phyloP scores from a whole-genome alignment of 1,284 basidiomycete species.

The Leccinum angustisporum region DNA sequence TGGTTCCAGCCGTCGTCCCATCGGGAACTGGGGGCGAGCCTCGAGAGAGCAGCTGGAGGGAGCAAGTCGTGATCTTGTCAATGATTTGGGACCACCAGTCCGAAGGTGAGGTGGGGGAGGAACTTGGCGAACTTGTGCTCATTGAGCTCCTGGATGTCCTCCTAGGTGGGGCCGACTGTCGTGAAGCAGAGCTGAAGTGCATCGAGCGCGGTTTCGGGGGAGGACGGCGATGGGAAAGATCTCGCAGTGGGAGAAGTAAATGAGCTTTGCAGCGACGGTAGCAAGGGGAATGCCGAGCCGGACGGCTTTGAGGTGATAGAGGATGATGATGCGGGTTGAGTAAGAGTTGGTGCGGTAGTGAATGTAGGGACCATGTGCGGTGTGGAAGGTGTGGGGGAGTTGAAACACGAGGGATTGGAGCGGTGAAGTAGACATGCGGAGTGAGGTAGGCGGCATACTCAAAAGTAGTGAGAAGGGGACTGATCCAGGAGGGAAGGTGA shows the following conservation, averaged over 20 bases:
- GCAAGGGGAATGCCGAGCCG: constrained; percentile 48
- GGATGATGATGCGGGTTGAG: constrained; percentile 24
- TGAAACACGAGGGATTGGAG: constrained; percentile 43
- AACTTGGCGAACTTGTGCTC: constrained; percentile 33
- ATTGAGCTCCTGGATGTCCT: constrained; percentile 59
- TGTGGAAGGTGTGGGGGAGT: constrained; percentile 42
- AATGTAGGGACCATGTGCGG: constrained; percentile 56
- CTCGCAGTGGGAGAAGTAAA: constrained; percentile 63
- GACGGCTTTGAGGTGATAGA: constrained; percentile 42
- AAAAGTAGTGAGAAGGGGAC: constrained; percentile 5
- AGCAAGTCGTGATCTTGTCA: constrained; percentile 33
- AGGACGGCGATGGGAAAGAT: constrained; percentile 46
- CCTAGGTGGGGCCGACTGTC: constrained; percentile 47
- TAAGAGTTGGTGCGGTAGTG: constrained; percentile 45
- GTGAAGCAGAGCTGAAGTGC: constrained; percentile 34
- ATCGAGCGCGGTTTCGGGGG: constrained; percentile 44
- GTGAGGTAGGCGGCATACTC: constrained; percentile 59
- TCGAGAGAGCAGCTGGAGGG: no score
- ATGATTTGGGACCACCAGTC: constrained; percentile 31
- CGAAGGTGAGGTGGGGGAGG: constrained; percentile 35
- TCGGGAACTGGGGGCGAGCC: no score
- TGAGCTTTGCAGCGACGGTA: constrained; percentile 56
- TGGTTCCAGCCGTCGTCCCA: no score
- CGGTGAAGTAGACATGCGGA: constrained; percentile 57
- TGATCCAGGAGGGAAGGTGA: background rate